Evolutionary conservation across 2,329 filamentous ascomycete species (phyloP).

Genomic region (Fusarium sp.): DNA sequence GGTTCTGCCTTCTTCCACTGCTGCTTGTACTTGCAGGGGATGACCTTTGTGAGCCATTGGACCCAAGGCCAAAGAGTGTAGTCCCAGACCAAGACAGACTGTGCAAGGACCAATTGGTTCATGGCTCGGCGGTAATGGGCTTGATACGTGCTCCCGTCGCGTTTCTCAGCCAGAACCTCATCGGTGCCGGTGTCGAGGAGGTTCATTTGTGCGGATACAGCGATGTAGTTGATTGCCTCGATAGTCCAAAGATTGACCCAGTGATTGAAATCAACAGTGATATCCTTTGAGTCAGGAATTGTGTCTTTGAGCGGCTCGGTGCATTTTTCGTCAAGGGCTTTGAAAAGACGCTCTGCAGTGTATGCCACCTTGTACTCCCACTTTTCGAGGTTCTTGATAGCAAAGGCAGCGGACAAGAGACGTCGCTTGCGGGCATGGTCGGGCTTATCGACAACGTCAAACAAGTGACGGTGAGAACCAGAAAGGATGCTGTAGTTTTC

Average conservation of each 20-base stretch:
- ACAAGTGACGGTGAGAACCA: constrained; percentile 62
- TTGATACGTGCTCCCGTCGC: constrained; percentile 58
- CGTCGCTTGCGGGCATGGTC: constrained; percentile 64
- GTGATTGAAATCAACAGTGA: constrained; percentile 60
- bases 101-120: constrained; percentile 60
- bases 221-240: constrained; percentile 67
- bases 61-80: constrained; percentile 62
- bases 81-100: constrained; percentile 60
- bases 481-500: constrained; percentile 56
- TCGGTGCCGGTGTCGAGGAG: constrained; percentile 63
- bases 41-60: constrained; percentile 58
- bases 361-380: constrained; percentile 67
- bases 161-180: constrained; percentile 53
- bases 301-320: constrained; percentile 50
- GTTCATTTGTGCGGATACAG: constrained; percentile 59
- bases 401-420: constrained; percentile 61
- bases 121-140: constrained; percentile 60
- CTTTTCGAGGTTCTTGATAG: constrained; percentile 62
- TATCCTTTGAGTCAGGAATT: constrained; percentile 49
- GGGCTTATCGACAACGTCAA: constrained; percentile 61
- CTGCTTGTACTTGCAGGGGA: constrained; percentile 54
- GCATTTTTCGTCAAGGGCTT: constrained; percentile 55
- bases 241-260: constrained; percentile 65
- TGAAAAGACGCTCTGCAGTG: constrained; percentile 58
- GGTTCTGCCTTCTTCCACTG: constrained; percentile 45